Conservation (phyloP, 116 monocot genomes). For the Dioscorea cayenensis region DNA sequence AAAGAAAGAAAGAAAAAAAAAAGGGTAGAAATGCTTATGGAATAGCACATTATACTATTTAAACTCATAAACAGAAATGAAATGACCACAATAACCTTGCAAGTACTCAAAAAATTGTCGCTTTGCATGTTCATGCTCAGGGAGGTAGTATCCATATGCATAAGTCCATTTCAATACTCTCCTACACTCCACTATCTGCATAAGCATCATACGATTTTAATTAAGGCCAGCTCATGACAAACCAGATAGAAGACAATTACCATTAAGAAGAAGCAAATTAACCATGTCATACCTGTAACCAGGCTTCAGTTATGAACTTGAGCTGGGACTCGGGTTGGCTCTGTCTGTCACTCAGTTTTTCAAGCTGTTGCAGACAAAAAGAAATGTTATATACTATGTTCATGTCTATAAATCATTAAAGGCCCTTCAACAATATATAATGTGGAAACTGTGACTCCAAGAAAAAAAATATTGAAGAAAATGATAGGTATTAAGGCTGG, state of each 20-base stretch:
- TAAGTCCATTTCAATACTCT: constrained; percentile 79
- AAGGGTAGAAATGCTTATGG: not conserved
- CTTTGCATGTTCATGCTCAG: constrained; percentile 65
- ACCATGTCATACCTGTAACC: constrained; percentile 65
- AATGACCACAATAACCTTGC: constrained; percentile 55
- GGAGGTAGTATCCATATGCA: constrained; percentile 66
- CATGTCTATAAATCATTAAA: not conserved
- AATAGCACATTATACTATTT: constrained; percentile 29
- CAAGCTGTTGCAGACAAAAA: constrained; percentile 58
- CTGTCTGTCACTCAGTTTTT: constrained; percentile 82
- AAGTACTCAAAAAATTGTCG: constrained; percentile 74
- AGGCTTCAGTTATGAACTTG: constrained; percentile 95
- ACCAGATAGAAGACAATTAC: no score
- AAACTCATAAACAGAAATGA: not conserved
- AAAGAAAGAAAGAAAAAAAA: constrained; percentile 4
- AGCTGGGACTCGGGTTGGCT: constrained; percentile 94
- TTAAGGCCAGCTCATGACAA: no score
- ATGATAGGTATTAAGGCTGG: no score
- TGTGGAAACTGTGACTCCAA: no score
- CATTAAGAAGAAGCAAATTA: not conserved
- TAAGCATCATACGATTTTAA: not conserved
- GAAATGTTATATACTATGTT: not conserved
- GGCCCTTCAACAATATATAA: no score
- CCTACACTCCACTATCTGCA: constrained; percentile 70
- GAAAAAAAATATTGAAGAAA: no score